Conservation (phyloP, 192 early-diverging fungal species). For the Backusella psychrophila region DNA sequence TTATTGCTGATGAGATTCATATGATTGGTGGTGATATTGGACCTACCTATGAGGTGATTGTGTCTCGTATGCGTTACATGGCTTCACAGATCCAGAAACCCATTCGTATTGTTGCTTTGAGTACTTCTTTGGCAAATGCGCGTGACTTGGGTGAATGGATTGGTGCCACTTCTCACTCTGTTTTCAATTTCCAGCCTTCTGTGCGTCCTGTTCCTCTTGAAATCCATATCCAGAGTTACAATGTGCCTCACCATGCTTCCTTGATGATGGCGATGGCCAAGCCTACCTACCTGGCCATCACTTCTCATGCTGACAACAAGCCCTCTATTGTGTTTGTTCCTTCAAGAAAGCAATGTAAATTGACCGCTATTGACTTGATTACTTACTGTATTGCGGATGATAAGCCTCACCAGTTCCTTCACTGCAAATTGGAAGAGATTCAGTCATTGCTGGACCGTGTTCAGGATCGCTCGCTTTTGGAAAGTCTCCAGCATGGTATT, state of each 20-base stretch:
- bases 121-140: constrained; percentile 93
- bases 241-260: constrained; percentile 89
- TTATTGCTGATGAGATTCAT: constrained; percentile 95
- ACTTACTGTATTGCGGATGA: constrained; percentile 81
- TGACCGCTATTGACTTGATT: constrained; percentile 85
- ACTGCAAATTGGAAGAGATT: constrained; percentile 62
- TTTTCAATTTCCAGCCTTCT: constrained; percentile 95
- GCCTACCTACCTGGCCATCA: constrained; percentile 79
- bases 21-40: constrained; percentile 89
- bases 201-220: constrained; percentile 94
- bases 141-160: constrained; percentile 98
- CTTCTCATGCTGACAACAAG: constrained; percentile 54
- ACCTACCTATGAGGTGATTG: constrained; percentile 89
- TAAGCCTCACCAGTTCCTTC: constrained; percentile 69
- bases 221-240: constrained; percentile 92
- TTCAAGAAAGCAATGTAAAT: constrained; percentile 80
- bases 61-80: constrained; percentile 93
- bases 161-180: constrained; percentile 67
- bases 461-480: constrained; percentile 69
- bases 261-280: constrained; percentile 93
- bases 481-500: constrained; percentile 76
- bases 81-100: constrained; percentile 72
- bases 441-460: constrained; percentile 59
- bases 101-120: constrained; percentile 91
- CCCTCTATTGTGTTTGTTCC: constrained; percentile 94